Percentiles rank a stretch among this genome's conserved stretches.
These are phyloP conservation scores for Globisporangium echinulatum DNA, from an alignment of 352 stramenopile genomes.

Conservation along the genomic window DNA sequence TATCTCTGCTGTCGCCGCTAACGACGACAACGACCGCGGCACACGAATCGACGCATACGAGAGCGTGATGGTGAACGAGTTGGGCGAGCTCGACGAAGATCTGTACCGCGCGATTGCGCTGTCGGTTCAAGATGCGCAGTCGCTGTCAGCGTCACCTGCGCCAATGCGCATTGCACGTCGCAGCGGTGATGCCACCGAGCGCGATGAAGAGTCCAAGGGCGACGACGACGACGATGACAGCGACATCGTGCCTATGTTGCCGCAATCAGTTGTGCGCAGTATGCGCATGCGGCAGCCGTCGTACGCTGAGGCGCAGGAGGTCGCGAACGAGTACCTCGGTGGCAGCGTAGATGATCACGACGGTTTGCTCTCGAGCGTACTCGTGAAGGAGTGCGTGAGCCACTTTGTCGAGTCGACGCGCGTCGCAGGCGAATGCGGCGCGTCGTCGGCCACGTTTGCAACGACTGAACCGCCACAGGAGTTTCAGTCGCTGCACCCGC, in stretches of 20 bases:
- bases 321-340: conserved; percentile 44
- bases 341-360: conserved; percentile 51
- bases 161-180: background rate
- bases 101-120: conserved; percentile 10
- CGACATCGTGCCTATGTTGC: background rate
- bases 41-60: background rate
- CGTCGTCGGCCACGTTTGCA: conserved; percentile 1
- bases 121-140: conserved; percentile 8
- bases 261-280: background rate
- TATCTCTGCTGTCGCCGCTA: too few relatives aligned
- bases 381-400: conserved; percentile 81
- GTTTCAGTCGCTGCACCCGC: conserved; percentile 81
- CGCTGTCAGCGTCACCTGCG: background rate
- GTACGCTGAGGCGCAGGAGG: conserved; percentile 55
- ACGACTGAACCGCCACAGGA: conserved; percentile 26
- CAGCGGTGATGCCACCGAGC: too few relatives aligned
- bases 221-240: conserved; percentile 14
- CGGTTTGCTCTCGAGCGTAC: conserved; percentile 53
- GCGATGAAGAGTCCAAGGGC: conserved; percentile 28
- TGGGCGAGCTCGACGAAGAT: conserved; percentile 14
- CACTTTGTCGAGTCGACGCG: conserved; percentile 81
- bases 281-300: conserved; percentile 37
- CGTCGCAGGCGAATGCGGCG: conserved; percentile 46
- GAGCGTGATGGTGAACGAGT: background rate
- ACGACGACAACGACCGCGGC: too few relatives aligned